Base-by-base conservation (phyloP, 805 yeast species). In the Kurtzmaniella cleridarum region DNA sequence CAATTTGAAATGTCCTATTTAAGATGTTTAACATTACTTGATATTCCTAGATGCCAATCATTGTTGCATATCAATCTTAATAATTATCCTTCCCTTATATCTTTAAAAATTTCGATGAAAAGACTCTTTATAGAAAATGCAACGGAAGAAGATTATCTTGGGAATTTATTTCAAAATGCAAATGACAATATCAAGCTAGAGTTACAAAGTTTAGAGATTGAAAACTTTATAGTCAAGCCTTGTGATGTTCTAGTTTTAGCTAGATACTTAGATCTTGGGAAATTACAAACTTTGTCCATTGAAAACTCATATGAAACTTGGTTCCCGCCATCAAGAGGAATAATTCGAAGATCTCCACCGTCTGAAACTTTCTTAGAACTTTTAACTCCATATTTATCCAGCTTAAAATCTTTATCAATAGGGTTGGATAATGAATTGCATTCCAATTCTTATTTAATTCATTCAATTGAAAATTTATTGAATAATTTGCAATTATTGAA, bases 401-500 rank as follows among this genome's bases (percentile, higher is more conserved):
- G 24, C n/a, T 28, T 49, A 24, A 24, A 39, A 13, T 14, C n/a
- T 3, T 27, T 47, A 17, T 20, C 38, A 18, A 34, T 49, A 12
- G 35, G 39, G n/a, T 15, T 46, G 5, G 28, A 18, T n/a, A 47
- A 47, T 34, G 53, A 47, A 14, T 40, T 49, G n/a, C 37, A 36
- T 24, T 40, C 37, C 39, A 45, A 49, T 29, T 36, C 34, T 13
- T 29, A 30, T 5, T 17, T 35, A 2, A 30, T 40, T 20, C 33
- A 31, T 10, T 45, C 45, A 24, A 18, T 47, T 3, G 13, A 16
- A 12, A 24, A 28, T 5, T 24, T 39, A 14, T 39, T 40, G 3
- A 14, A 16, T 10, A 23, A 11, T 3, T 31, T 47, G 15, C 17
- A 10, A 15, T 35, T 32, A 18, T 26, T 47, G n/a, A 18, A 36